Percentiles rank a stretch among this genome's conserved stretches.
These are phyloP conservation scores for Zychaea mexicana DNA, from an alignment of 371 early-diverging fungal genomes.

Conservation along the genomic window DNA sequence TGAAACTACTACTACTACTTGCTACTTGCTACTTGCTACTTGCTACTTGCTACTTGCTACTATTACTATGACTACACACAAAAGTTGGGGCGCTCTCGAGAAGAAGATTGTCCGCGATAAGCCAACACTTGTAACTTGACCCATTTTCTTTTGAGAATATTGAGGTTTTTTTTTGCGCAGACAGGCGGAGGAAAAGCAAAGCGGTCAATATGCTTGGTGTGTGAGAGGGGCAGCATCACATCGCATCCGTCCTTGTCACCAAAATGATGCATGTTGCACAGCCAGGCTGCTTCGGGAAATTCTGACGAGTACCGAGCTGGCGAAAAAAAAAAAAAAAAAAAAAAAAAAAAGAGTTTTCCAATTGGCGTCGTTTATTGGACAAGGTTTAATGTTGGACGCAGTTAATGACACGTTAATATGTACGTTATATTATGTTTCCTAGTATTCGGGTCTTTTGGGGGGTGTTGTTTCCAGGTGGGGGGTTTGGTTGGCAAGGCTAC, in stretches of 20 bases:
- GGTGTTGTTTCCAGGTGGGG: not conserved
- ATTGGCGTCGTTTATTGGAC: not conserved
- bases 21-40: no score
- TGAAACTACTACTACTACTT: no score
- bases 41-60: no score
- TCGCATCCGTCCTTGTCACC: not conserved
- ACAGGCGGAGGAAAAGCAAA: no score
- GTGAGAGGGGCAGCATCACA: no score
- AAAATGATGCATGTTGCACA: conserved; percentile 4
- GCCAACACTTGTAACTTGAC: not conserved
- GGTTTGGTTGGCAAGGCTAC: no score
- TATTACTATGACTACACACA: no score
- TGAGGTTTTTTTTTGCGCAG: not conserved
- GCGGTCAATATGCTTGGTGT: no score
- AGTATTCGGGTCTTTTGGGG: not conserved
- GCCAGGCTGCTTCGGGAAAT: not conserved
- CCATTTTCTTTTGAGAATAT: not conserved
- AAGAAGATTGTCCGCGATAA: no score
- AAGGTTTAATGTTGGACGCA: conserved; percentile 6
- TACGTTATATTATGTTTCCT: no score
- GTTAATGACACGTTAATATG: not conserved
- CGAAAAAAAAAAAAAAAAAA: not conserved
- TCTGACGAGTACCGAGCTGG: not conserved
- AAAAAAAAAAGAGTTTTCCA: not conserved
- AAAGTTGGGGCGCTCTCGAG: not conserved